Evolutionary conservation across 2,329 filamentous ascomycete species (phyloP), one percentile per base, ranked within the genome.

Genomic region (Penicillium sp.): DNA sequence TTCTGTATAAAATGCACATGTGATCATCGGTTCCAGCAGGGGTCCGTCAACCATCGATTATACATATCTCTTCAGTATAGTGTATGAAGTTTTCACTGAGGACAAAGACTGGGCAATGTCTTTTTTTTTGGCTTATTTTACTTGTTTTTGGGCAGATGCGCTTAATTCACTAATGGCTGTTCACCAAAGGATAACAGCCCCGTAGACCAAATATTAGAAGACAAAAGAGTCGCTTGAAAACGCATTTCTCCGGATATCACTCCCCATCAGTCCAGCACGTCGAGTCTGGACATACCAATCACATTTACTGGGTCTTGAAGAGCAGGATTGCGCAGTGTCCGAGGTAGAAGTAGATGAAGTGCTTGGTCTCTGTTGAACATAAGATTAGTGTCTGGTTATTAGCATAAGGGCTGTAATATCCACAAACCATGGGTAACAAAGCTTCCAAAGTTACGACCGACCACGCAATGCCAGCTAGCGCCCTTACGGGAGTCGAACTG

Each of bases 271-370:
- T 34, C 11, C 16, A 18, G 5, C n/a, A 45, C 5, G 8, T 34
- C 11, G 29, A 44, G 31, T 29, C 31, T 32, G 26, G 29, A 35
- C 14, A 26, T 34, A 44, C 32, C 38, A 40, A 35, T 52, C 29
- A 20, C n/a, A 48, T 60, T 66, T 69, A 97, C 85, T 97, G 93
- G 39, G 94, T 99, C 84, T 99, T 99, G 86, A 97, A 99, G 51
- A 99, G 87, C 55, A 99, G 84, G 73, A 99, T 97, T 58, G 94
- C 94, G 76, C 92, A 97, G 82, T 97, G 94, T 53, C 94, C 94
- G 58, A 99, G 89, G 81, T 99, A 99, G 81, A 99, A 99, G 81
- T 99, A 99, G 75, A 99, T 97, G 81, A 99, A 99, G 78, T 99
- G 94, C 81, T 97, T 97, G 29, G 94, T 97, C 78, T 97, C 94